These are phyloP conservation scores for Cryptococcus sp. DNA, from an alignment of 1,284 basidiomycete species.

Conservation along the genomic window DNA sequence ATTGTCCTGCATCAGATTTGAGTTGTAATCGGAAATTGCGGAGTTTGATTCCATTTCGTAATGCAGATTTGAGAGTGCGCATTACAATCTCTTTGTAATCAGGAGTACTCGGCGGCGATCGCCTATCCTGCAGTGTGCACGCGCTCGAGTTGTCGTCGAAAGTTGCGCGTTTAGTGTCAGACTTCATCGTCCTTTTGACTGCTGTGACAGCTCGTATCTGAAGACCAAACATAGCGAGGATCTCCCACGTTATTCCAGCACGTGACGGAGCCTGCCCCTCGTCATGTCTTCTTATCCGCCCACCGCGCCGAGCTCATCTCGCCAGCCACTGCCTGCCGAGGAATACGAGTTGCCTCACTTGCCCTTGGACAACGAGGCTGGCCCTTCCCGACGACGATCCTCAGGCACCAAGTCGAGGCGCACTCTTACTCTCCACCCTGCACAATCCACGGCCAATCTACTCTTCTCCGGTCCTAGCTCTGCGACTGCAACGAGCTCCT, in stretches of 20 bases:
- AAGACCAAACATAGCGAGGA: too few species aligned
- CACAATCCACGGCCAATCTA: conserved; percentile 29
- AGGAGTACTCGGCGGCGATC: too few species aligned
- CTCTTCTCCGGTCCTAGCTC: conserved; percentile 33
- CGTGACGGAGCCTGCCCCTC: not conserved
- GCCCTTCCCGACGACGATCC: conserved; percentile 20
- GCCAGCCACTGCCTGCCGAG: conserved; percentile 25
- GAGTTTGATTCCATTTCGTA: not conserved
- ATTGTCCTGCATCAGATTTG: not conserved
- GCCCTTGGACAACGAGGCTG: conserved; percentile 12
- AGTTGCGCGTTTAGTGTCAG: not conserved
- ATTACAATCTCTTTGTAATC: too few species aligned
- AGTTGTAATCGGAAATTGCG: conserved; percentile 2
- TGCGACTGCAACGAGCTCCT: conserved; percentile 1
- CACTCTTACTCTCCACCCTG: conserved; percentile 39
- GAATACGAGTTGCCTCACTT: conserved; percentile 39
- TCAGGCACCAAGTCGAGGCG: conserved; percentile 13
- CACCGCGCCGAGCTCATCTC: conserved; percentile 3
- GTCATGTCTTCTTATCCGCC: conserved; percentile 24
- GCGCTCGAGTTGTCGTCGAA: not conserved
- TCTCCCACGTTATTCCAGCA: too few species aligned
- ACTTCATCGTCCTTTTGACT: too few species aligned
- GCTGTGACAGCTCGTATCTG: too few species aligned
- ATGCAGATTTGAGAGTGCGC: too few species aligned
- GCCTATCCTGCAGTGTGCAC: too few species aligned